phyloP scores from a whole-genome alignment of 2,329 filamentous ascomycete species.

The Fusarium sp. region DNA sequence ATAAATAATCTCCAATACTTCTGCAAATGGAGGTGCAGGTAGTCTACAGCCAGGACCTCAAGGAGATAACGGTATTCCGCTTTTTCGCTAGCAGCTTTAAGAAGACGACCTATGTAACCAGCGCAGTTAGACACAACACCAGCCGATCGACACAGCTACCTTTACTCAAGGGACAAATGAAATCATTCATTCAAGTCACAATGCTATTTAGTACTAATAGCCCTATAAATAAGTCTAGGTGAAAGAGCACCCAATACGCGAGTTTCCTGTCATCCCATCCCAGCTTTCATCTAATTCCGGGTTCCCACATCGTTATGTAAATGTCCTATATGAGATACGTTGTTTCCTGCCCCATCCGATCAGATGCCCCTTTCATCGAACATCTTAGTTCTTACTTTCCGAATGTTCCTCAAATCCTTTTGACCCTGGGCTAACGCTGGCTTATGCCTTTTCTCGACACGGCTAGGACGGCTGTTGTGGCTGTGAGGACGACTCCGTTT shows the following conservation, averaged over 20 bases:
- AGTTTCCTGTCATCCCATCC: neutral
- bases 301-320: too few relatives aligned
- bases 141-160: too few relatives aligned
- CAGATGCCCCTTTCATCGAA: neutral
- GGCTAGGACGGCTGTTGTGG: fast-evolving
- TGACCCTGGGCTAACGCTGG: fast-evolving
- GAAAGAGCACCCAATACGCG: neutral
- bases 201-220: neutral
- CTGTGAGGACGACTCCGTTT: fast-evolving
- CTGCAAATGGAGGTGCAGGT: too few relatives aligned
- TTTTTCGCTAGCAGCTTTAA: too few relatives aligned
- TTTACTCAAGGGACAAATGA: too few relatives aligned
- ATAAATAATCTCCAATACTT: too few relatives aligned
- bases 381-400: too few relatives aligned
- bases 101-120: too few relatives aligned
- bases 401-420: fast-evolving
- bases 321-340: fast-evolving
- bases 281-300: neutral
- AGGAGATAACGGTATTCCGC: too few relatives aligned
- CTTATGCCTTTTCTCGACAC: neutral
- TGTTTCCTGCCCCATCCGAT: neutral
- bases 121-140: too few relatives aligned
- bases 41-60: too few relatives aligned
- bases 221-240: neutral
- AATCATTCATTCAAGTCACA: neutral